These are phyloP conservation scores for Lobulomyces angularis DNA, from an alignment of 192 early-diverging fungal species.

Conservation along the genomic window DNA sequence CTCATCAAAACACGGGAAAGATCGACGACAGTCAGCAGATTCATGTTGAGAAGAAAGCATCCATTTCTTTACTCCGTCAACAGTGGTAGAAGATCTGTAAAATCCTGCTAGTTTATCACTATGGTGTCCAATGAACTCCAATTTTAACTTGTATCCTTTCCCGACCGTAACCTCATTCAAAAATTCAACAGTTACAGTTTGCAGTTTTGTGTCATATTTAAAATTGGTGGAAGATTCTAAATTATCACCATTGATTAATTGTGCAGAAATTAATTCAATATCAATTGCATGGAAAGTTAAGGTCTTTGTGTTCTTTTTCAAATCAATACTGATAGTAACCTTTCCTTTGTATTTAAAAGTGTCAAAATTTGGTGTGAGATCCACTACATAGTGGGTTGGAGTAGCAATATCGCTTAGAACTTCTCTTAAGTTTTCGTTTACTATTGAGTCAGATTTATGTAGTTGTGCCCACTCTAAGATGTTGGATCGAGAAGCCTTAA, in stretches of 20 bases:
- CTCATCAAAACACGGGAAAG: slow-evolving; percentile 97
- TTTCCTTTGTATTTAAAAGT: slow-evolving; percentile 68
- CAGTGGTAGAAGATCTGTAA: slow-evolving; percentile 70
- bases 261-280: no score
- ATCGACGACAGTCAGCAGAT: slow-evolving; percentile 78
- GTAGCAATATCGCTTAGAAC: slow-evolving; percentile 75
- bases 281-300: not conserved
- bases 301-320: not conserved
- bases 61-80: slow-evolving; percentile 31
- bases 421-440: no score
- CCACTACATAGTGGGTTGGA: slow-evolving; percentile 72
- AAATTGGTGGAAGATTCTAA: slow-evolving; percentile 34
- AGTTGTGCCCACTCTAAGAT: no score
- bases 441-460: no score
- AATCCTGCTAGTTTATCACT: slow-evolving; percentile 91
- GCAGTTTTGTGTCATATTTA: slow-evolving; percentile 18
- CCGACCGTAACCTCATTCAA: slow-evolving; percentile 26
- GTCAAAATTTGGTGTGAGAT: slow-evolving; percentile 68
- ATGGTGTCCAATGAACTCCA: slow-evolving; percentile 51
- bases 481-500: no score
- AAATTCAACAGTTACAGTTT: slow-evolving; percentile 38
- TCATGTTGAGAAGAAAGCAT: slow-evolving; percentile 93
- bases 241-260: no score
- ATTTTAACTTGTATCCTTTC: slow-evolving; percentile 18
- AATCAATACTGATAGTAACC: slow-evolving; percentile 57